These are phyloP conservation scores for Puccinia horiana DNA, from an alignment of 1,284 basidiomycete species.

Conservation along the genomic window DNA sequence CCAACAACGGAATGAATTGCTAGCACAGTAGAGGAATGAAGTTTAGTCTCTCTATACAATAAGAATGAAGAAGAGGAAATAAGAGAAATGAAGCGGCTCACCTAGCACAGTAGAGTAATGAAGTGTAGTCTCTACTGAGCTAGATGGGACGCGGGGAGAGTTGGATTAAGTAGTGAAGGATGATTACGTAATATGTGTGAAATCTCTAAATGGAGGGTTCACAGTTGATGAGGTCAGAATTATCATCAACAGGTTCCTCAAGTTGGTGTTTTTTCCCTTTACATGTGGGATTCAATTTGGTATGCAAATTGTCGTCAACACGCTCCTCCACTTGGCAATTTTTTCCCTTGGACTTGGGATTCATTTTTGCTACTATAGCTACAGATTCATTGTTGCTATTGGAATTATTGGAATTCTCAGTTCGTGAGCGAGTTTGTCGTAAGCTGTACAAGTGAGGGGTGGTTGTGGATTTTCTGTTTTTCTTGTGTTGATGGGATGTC, in stretches of 20 bases:
- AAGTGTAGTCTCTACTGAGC: too few relatives aligned
- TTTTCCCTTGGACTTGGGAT: background rate
- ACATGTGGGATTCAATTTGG: background rate
- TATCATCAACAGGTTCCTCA: background rate
- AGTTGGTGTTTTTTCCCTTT: slow-evolving; percentile 2
- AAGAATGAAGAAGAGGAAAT: too few relatives aligned
- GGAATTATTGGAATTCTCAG: background rate
- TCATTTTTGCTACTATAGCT: background rate
- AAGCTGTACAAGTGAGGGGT: background rate
- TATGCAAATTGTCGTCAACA: background rate
- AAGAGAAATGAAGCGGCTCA: too few relatives aligned
- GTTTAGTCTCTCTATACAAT: too few relatives aligned
- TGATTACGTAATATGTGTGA: too few relatives aligned
- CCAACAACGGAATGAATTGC: too few relatives aligned
- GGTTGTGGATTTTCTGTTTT: background rate
- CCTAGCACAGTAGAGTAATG: too few relatives aligned
- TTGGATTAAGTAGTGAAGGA: too few relatives aligned
- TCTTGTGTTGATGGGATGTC: background rate
- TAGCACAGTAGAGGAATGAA: too few relatives aligned
- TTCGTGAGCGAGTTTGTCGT: background rate
- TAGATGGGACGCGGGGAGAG: too few relatives aligned
- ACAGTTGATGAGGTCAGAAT: background rate
- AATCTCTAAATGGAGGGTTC: too few relatives aligned
- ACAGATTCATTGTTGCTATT: background rate
- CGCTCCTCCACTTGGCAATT: background rate